Evolutionary conservation across 495 filamentous ascomycete genomes (phyloP).

Genomic region (Xylaria longipes): DNA sequence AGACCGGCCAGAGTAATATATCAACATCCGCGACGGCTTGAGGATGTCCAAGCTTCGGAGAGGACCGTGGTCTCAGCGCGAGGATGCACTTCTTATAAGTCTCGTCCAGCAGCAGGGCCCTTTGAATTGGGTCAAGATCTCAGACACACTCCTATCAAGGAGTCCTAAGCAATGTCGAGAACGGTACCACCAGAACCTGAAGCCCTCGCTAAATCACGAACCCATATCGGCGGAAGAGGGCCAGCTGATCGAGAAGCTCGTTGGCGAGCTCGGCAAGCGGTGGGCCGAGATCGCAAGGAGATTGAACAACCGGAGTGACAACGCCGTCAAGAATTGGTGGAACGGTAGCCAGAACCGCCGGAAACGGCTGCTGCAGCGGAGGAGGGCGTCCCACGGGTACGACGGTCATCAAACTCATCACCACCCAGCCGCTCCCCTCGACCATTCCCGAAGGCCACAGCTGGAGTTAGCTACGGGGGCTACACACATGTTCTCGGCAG

Average conservation of each 20-base stretch:
- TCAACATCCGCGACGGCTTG: constrained; percentile 50
- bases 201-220: constrained; percentile 86
- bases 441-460: constrained; percentile 8
- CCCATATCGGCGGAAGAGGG: constrained; percentile 94
- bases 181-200: constrained; percentile 93
- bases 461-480: constrained; percentile 22
- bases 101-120: constrained; percentile 80
- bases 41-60: constrained; percentile 61
- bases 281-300: constrained; percentile 95
- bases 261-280: constrained; percentile 81
- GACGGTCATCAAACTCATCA: constrained; percentile 35
- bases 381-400: constrained; percentile 28
- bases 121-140: constrained; percentile 92
- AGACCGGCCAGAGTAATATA: constrained; percentile 2
- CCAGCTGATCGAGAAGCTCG: constrained; percentile 77
- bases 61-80: constrained; percentile 87
- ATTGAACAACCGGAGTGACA: constrained; percentile 90
- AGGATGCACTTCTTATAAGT: constrained; percentile 74
- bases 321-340: constrained; percentile 99
- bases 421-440: constrained; percentile 5
- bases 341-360: constrained; percentile 92
- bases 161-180: constrained; percentile 97
- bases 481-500: constrained; percentile 10
- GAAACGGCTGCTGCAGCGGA: constrained; percentile 47
- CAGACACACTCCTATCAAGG: constrained; percentile 74